These are phyloP conservation scores for Detonula confervacea DNA, from an alignment of 352 stramenopile species.

Conservation along the genomic window DNA sequence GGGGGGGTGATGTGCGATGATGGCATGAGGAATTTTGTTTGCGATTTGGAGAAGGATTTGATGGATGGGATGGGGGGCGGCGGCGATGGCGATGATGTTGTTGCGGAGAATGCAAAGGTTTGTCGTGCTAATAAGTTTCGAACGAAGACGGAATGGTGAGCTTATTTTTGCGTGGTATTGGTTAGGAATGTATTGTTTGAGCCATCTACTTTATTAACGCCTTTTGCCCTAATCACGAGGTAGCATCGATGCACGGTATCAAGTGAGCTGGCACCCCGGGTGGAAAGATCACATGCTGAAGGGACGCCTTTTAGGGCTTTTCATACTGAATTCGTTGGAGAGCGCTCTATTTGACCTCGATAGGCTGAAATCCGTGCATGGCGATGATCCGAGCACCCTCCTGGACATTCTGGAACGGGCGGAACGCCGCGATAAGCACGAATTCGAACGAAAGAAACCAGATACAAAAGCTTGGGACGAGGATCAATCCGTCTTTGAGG, in stretches of 20 bases:
- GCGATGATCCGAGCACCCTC: conserved; percentile 10
- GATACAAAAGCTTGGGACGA: conserved; percentile 15
- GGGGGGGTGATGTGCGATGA: conserved; percentile 34
- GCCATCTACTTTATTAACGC: background rate
- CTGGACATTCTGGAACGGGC: conserved; percentile 1
- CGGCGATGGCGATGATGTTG: background rate
- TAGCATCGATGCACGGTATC: conserved; percentile 31
- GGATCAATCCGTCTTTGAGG: background rate
- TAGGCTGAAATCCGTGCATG: background rate
- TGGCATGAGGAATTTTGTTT: conserved; percentile 36
- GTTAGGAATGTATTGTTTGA: background rate
- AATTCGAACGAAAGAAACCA: background rate
- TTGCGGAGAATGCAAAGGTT: background rate
- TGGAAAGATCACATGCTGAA: conserved; percentile 38
- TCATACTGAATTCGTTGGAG: conserved; percentile 19
- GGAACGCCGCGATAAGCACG: background rate
- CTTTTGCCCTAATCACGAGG: background rate
- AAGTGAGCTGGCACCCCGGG: conserved; percentile 28
- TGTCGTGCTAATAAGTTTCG: conserved; percentile 22
- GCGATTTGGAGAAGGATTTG: conserved; percentile 25
- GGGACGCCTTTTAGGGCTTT: conserved; percentile 20
- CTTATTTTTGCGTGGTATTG: background rate
- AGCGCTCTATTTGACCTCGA: conserved; percentile 22
- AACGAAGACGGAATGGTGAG: conserved; percentile 12
- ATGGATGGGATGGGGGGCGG: no score